Evolutionary conservation across 805 yeast genomes (phyloP).

Genomic region (Saccharomyces jurei): DNA sequence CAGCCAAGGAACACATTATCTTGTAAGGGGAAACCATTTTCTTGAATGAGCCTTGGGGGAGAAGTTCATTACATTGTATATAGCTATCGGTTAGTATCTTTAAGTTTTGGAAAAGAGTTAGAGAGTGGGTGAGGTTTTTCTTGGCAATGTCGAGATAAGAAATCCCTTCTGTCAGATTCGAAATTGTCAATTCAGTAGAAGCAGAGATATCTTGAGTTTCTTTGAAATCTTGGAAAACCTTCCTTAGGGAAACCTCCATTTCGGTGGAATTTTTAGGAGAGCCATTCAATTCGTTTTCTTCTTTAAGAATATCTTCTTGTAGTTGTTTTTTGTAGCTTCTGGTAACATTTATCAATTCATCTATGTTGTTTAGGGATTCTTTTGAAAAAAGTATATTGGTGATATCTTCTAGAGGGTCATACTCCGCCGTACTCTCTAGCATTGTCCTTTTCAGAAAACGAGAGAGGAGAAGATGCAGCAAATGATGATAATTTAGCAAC

Average conservation of each 20-base stretch:
- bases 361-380: constrained; percentile 42
- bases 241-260: constrained; percentile 16
- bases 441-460: constrained; percentile 4
- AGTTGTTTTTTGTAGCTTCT: constrained; percentile 43
- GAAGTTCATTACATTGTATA: constrained; percentile 13
- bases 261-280: background rate
- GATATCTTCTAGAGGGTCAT: constrained; percentile 50
- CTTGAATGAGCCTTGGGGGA: constrained; percentile 12
- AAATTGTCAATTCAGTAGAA: constrained; percentile 54
- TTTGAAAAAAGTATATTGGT: constrained; percentile 44
- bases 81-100: constrained; percentile 65
- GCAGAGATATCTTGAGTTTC: constrained; percentile 76
- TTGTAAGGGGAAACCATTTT: constrained; percentile 25
- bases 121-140: constrained; percentile 70
- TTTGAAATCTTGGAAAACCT: constrained; percentile 42
- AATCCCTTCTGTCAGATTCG: constrained; percentile 67
- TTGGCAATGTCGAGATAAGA: constrained; percentile 75
- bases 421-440: constrained; percentile 32
- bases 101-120: constrained; percentile 78
- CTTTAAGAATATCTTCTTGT: constrained; percentile 36
- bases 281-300: background rate
- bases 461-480: background rate
- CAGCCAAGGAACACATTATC: constrained; percentile 28
- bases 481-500: background rate
- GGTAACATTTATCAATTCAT: constrained; percentile 42